Conservation (phyloP, 441 rosid species). For the Pelargonium myrrhifolium region DNA sequence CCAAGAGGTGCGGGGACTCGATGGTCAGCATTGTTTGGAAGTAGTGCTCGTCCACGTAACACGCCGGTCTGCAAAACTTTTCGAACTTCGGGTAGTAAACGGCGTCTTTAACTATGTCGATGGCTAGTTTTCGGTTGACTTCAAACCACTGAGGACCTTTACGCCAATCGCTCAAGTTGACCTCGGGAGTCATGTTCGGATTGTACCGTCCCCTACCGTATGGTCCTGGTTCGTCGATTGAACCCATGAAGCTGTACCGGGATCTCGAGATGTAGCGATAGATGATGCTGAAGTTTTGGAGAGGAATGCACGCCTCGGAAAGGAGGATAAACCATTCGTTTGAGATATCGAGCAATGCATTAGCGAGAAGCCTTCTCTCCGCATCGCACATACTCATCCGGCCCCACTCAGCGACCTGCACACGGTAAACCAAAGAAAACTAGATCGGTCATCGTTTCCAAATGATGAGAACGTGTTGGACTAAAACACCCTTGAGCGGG, state of each 20-base stretch:
- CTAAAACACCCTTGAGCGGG: too few species aligned
- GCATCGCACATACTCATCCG: conserved; percentile 92
- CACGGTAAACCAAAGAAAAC: not conserved
- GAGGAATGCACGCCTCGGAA: conserved; percentile 87
- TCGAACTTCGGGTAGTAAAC: conserved; percentile 67
- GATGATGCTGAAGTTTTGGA: conserved; percentile 56
- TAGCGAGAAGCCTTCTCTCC: conserved; percentile 80
- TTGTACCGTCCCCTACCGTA: conserved; percentile 76
- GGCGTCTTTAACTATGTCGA: conserved; percentile 48
- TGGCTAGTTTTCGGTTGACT: conserved; percentile 55
- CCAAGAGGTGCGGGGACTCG: conserved; percentile 46
- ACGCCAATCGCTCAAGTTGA: conserved; percentile 68
- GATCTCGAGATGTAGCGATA: conserved; percentile 58
- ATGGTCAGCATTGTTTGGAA: conserved; percentile 82
- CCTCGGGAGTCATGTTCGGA: conserved; percentile 50
- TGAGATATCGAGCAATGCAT: conserved; percentile 78
- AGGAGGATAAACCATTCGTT: conserved; percentile 86
- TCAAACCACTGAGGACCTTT: conserved; percentile 98
- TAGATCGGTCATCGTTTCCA: too few species aligned
- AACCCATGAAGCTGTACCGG: conserved; percentile 63
- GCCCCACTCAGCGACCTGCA: conserved; percentile 83
- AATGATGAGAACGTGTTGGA: too few species aligned
- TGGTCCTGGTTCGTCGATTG: conserved; percentile 66
- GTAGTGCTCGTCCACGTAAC: conserved; percentile 89
- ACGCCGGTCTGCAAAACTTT: conserved; percentile 60